phyloP scores from a whole-genome alignment of 2,329 filamentous ascomycete species.

The Talaromyces verruculosus region DNA sequence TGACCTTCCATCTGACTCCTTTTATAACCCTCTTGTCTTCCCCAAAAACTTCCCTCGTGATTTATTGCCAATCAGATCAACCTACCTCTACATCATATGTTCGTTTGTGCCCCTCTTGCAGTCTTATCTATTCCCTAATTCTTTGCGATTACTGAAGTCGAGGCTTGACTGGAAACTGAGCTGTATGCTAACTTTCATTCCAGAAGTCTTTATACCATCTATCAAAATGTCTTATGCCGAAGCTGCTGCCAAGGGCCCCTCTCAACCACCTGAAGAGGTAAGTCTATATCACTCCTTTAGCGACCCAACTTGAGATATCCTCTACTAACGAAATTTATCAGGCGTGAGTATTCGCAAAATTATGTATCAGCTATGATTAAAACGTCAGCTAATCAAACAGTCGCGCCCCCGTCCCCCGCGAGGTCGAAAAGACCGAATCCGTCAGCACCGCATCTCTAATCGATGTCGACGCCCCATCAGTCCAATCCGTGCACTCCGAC shows the following conservation, averaged over 20 bases:
- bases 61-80: conserved; percentile 1
- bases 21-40: conserved; percentile 3
- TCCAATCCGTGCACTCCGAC: conserved; percentile 44
- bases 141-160: not conserved
- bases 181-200: conserved; percentile 5
- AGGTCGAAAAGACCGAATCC: conserved; percentile 41
- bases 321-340: not conserved
- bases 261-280: conserved; percentile 51
- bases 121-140: not conserved
- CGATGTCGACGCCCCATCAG: conserved; percentile 50
- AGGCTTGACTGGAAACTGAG: not conserved
- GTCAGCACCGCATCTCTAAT: conserved; percentile 46
- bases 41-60: not conserved
- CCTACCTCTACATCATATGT: not conserved
- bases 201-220: conserved; percentile 20
- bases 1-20: conserved; percentile 1
- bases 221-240: conserved; percentile 50
- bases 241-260: conserved; percentile 48
- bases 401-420: conserved; percentile 42
- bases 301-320: not conserved
- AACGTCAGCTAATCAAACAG: conserved; percentile 24
- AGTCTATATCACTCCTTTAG: conserved; percentile 14
- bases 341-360: conserved; percentile 16
- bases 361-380: not conserved
- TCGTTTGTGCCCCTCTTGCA: not conserved